These are phyloP conservation scores for Alternaria sp. DNA, from an alignment of 2,329 filamentous ascomycete genomes.

Conservation along the genomic window DNA sequence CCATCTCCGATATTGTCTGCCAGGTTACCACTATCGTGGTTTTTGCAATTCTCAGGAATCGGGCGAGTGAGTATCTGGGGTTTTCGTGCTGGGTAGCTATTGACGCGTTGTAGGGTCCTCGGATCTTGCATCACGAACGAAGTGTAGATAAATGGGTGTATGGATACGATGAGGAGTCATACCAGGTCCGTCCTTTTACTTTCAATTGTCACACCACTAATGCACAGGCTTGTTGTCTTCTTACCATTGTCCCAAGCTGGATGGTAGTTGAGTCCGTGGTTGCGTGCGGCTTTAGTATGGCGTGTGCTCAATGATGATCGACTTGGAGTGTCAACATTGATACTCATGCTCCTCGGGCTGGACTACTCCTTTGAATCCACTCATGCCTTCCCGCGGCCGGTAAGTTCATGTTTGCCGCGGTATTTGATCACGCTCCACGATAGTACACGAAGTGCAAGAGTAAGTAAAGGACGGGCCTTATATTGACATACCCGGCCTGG, in stretches of 20 bases:
- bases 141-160: constrained; percentile 15
- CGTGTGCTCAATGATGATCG: neutral
- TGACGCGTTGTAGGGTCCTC: constrained; percentile 33
- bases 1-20: neutral
- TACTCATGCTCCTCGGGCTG: neutral
- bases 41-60: constrained; percentile 1
- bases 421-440: constrained; percentile 6
- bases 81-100: constrained; percentile 18
- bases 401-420: constrained; percentile 6
- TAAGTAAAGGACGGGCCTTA: neutral
- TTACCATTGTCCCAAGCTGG: neutral
- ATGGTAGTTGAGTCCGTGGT: neutral
- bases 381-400: constrained; percentile 10
- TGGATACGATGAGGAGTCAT: constrained; percentile 14
- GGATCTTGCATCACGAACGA: constrained; percentile 29
- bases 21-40: neutral
- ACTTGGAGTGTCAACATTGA: neutral
- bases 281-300: neutral
- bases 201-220: constrained; percentile 11
- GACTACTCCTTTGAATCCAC: neutral
- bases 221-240: constrained; percentile 3
- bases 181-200: constrained; percentile 18
- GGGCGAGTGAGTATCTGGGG: constrained; percentile 27
- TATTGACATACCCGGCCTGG: neutral
- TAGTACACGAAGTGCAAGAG: neutral